Conservation (phyloP, 2,329 filamentous ascomycete genomes). For the Sordariomycetes sp. region DNA sequence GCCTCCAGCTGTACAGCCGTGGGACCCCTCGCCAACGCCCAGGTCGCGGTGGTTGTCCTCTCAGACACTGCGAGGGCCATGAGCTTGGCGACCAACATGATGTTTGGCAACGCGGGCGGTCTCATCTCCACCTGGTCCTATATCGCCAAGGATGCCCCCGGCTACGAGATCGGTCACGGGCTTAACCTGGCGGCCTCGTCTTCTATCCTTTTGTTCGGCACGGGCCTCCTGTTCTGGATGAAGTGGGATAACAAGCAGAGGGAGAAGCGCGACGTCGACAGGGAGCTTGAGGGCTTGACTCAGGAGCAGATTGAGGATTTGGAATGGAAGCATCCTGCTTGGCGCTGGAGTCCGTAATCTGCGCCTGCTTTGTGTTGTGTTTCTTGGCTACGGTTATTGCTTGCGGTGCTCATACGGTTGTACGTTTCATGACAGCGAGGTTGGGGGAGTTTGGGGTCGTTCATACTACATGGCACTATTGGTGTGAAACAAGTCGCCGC, state of each 20-base stretch:
- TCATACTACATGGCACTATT: no score
- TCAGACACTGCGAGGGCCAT: slow-evolving; percentile 52
- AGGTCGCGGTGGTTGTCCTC: slow-evolving; percentile 54
- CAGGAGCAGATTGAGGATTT: slow-evolving; percentile 41
- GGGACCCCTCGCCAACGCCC: slow-evolving; percentile 51
- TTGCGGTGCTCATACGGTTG: not conserved
- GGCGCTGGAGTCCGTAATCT: slow-evolving; percentile 34
- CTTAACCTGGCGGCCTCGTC: slow-evolving; percentile 48
- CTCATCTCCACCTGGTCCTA: slow-evolving; percentile 54
- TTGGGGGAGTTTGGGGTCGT: not conserved
- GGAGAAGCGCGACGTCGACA: slow-evolving; percentile 14
- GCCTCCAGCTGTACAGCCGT: slow-evolving; percentile 47
- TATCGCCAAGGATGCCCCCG: slow-evolving; percentile 45
- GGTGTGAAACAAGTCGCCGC: no score
- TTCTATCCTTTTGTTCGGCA: slow-evolving; percentile 33
- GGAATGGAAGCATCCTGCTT: slow-evolving; percentile 54
- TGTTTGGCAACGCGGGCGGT: slow-evolving; percentile 62
- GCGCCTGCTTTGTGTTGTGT: not conserved
- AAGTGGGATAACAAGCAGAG: slow-evolving; percentile 37
- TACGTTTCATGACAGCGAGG: not conserved
- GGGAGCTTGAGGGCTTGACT: slow-evolving; percentile 37
- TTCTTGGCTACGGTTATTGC: not conserved
- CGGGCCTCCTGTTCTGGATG: slow-evolving; percentile 44
- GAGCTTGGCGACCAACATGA: slow-evolving; percentile 41
- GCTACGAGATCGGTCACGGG: slow-evolving; percentile 60